Conservation (phyloP, 352 stramenopile genomes). For the Lagenidium giganteum region DNA sequence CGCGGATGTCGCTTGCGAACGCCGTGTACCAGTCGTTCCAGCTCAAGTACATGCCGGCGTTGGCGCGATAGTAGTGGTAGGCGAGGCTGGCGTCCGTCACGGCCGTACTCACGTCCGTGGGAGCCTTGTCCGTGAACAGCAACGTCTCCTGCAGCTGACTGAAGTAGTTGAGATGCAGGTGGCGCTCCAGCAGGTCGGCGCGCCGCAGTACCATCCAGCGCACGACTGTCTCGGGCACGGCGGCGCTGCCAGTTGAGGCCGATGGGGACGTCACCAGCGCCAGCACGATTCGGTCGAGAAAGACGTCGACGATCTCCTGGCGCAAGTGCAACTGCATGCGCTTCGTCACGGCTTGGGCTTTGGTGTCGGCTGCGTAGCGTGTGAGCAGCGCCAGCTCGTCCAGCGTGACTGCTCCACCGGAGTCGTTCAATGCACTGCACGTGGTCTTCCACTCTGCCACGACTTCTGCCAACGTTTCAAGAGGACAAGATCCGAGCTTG, state of each 20-base stretch:
- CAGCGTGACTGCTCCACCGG: constrained; percentile 10
- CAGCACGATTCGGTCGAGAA: constrained; percentile 40
- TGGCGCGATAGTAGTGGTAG: constrained; percentile 74
- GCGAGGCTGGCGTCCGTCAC: constrained; percentile 54
- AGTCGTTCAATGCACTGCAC: neutral
- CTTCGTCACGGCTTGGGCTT: constrained; percentile 11
- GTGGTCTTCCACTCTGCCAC: neutral
- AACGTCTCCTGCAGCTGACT: constrained; percentile 46
- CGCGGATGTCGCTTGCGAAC: constrained; percentile 31
- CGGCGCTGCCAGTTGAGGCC: too few relatives aligned
- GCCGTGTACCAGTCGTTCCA: constrained; percentile 64
- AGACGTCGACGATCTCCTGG: constrained; percentile 39
- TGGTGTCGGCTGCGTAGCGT: constrained; percentile 28
- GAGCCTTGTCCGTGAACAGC: constrained; percentile 28
- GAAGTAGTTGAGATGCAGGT: constrained; percentile 46
- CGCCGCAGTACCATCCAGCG: constrained; percentile 24
- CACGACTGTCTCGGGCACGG: too few relatives aligned
- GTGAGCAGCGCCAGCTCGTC: constrained; percentile 41
- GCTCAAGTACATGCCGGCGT: constrained; percentile 45
- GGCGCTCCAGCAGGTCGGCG: constrained; percentile 24
- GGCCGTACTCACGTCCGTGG: constrained; percentile 13
- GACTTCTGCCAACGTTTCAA: constrained; percentile 17
- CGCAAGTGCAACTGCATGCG: constrained; percentile 39
- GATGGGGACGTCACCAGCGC: constrained; percentile 29
- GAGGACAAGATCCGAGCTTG: constrained; percentile 21